A percentile compares a stretch with the other conserved stretches of the same genome.
These are phyloP conservation scores for Setomelanomma holmii DNA, from an alignment of 2,329 filamentous ascomycete genomes.

Conservation along the genomic window DNA sequence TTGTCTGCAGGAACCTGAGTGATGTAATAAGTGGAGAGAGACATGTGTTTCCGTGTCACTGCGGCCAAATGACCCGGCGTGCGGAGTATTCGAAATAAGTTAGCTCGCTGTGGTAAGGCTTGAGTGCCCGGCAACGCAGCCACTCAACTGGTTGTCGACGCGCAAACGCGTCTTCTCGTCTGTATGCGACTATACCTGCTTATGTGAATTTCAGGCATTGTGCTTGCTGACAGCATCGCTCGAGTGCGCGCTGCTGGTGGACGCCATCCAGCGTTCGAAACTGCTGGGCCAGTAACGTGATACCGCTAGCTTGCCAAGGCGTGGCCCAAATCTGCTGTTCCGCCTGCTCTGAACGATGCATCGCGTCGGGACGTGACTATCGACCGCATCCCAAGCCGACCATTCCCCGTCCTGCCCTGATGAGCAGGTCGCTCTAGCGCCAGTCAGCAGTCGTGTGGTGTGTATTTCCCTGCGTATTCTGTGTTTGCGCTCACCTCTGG, in stretches of 20 bases:
- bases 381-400: constrained; percentile 35
- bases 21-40: constrained; percentile 51
- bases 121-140: constrained; percentile 44
- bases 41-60: constrained; percentile 46
- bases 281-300: neutral
- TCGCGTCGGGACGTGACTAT: constrained; percentile 47
- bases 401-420: constrained; percentile 36
- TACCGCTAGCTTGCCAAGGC: no score
- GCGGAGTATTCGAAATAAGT: constrained; percentile 38
- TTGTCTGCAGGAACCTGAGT: constrained; percentile 31
- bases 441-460: constrained; percentile 32
- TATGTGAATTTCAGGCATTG: neutral
- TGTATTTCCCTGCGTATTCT: constrained; percentile 20
- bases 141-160: constrained; percentile 44
- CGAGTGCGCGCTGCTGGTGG: constrained; percentile 12
- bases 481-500: constrained; percentile 13
- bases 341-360: constrained; percentile 28
- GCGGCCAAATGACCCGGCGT: constrained; percentile 39
- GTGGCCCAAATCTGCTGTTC: neutral
- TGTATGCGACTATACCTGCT: constrained; percentile 7
- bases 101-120: constrained; percentile 38
- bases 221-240: constrained; percentile 3
- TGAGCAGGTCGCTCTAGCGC: constrained; percentile 35
- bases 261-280: no score
- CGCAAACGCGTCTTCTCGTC: constrained; percentile 27